Percentiles rank a stretch among this genome's conserved stretches.
Evolutionary conservation across 1,284 basidiomycete species (phyloP).

Genomic region (Inonotus obliquus): DNA sequence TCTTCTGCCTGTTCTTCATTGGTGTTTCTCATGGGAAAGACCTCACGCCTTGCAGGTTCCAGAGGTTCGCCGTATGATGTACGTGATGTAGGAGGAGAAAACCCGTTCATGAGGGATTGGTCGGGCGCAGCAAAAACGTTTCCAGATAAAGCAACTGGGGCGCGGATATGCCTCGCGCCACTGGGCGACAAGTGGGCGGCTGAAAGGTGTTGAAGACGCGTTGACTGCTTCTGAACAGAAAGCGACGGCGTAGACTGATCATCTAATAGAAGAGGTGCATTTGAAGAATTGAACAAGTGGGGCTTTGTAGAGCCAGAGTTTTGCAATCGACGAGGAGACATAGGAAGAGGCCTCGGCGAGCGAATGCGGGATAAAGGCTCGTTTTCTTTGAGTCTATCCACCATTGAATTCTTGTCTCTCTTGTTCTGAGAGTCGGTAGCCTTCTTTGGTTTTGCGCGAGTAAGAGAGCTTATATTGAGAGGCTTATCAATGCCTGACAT

Average conservation of each 20-base stretch:
- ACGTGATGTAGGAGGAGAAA: conserved; percentile 4
- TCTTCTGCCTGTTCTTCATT: neutral
- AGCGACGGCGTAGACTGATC: neutral
- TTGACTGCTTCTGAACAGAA: neutral
- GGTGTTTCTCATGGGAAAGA: conserved; percentile 8
- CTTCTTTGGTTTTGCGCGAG: neutral
- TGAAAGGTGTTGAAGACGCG: neutral
- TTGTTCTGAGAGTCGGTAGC: conserved; percentile 2
- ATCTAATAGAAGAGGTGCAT: neutral
- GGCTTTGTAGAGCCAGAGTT: neutral
- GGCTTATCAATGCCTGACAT: conserved; percentile 11
- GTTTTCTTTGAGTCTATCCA: conserved; percentile 15
- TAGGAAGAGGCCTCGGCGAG: conserved; percentile 3
- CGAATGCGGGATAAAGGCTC: neutral
- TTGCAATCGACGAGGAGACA: conserved; percentile 4
- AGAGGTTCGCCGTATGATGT: neutral
- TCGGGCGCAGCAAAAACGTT: neutral
- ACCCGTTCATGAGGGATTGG: neutral
- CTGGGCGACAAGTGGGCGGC: neutral
- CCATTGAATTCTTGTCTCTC: neutral
- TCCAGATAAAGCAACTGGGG: neutral
- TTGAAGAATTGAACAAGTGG: neutral
- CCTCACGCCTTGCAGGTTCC: conserved; percentile 11
- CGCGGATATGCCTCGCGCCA: neutral
- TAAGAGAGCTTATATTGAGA: conserved; percentile 11